Evolutionary conservation across 805 yeast species (phyloP).

Genomic region (Yamadazyma tumulicola): DNA sequence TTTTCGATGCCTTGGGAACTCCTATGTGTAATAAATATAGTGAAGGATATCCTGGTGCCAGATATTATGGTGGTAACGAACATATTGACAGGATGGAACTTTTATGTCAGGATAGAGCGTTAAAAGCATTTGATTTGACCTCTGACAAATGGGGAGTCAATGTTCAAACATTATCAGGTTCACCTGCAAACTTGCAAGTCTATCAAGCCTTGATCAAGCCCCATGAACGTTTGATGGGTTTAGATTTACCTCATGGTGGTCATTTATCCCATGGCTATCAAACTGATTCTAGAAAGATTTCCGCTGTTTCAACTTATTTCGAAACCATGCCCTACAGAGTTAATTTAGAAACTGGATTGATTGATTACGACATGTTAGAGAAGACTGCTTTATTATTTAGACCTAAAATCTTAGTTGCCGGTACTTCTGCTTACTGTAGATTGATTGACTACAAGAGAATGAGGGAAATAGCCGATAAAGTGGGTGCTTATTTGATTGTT

Average conservation of each 20-base stretch:
- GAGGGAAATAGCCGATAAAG: conserved; percentile 86
- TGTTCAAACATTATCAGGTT: conserved; percentile 92
- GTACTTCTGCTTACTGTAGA: conserved; percentile 95
- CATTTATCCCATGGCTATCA: conserved; percentile 97
- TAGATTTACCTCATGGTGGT: conserved; percentile 98
- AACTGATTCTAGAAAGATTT: conserved; percentile 83
- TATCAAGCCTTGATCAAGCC: conserved; percentile 86
- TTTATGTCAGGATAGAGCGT: conserved; percentile 87
- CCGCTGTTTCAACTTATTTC: conserved; percentile 89
- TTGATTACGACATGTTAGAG: conserved; percentile 86
- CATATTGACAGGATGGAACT: conserved; percentile 88
- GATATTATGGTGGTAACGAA: conserved; percentile 98
- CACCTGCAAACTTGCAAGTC: conserved; percentile 93
- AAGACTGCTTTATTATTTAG: conserved; percentile 81
- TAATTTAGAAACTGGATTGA: conserved; percentile 79
- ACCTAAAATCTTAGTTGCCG: conserved; percentile 94
- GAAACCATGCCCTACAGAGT: conserved; percentile 97
- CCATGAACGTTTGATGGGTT: conserved; percentile 94
- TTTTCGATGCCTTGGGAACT: conserved; percentile 90
- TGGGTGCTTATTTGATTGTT: conserved; percentile 86
- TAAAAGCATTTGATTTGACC: conserved; percentile 73
- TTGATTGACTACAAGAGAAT: conserved; percentile 85
- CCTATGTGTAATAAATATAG: conserved; percentile 98
- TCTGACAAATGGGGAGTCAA: conserved; percentile 94
- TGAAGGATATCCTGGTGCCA: conserved; percentile 97